phyloP scores from a whole-genome alignment of 2,329 filamentous ascomycete species.

The Nigrospora sphaerica region DNA sequence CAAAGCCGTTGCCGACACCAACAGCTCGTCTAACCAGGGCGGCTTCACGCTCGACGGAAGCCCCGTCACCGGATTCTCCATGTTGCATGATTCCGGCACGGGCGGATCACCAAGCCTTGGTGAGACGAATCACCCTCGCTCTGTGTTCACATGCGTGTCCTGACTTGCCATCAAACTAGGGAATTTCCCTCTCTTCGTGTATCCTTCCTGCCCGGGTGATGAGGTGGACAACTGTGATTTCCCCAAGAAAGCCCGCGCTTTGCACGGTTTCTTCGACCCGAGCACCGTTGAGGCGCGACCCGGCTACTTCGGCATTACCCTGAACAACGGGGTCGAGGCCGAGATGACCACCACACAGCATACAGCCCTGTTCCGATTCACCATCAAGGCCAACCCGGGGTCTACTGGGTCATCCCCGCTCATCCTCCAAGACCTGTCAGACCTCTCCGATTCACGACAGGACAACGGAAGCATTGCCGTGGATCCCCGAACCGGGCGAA shows the following conservation, averaged over 20 bases:
- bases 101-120: slow-evolving; percentile 53
- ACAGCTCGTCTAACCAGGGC: slow-evolving; percentile 45
- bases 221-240: slow-evolving; percentile 57
- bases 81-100: slow-evolving; percentile 53
- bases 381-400: slow-evolving; percentile 40
- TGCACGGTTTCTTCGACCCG: slow-evolving; percentile 37
- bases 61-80: slow-evolving; percentile 46
- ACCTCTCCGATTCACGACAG: slow-evolving; percentile 53
- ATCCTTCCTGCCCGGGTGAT: slow-evolving; percentile 52
- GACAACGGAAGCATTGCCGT: slow-evolving; percentile 51
- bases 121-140: no score
- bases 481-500: slow-evolving; percentile 46
- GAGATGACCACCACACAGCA: slow-evolving; percentile 65
- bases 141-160: no score
- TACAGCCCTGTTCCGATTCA: slow-evolving; percentile 59
- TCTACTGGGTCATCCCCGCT: slow-evolving; percentile 42
- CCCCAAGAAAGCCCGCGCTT: slow-evolving; percentile 35
- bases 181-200: slow-evolving; percentile 67
- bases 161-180: slow-evolving; percentile 15
- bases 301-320: slow-evolving; percentile 57
- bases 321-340: slow-evolving; percentile 49
- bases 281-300: slow-evolving; percentile 49
- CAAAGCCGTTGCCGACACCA: slow-evolving; percentile 51
- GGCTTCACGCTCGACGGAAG: slow-evolving; percentile 46
- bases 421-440: slow-evolving; percentile 58